These are phyloP conservation scores for Colletotrichum agaves DNA, from an alignment of 2,329 filamentous ascomycete genomes.

Conservation along the genomic window DNA sequence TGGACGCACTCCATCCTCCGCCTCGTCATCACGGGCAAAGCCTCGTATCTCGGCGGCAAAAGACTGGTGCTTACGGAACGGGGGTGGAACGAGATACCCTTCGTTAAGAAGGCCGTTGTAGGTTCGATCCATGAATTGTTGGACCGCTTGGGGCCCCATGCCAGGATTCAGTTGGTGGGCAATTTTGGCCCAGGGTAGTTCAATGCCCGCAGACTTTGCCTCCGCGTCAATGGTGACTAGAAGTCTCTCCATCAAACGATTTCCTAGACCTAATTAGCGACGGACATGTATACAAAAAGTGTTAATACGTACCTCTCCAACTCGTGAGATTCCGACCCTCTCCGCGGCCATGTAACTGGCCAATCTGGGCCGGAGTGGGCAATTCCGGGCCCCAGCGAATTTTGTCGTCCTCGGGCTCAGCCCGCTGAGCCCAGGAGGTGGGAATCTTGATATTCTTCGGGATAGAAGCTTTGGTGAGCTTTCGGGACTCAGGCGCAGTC, in stretches of 20 bases:
- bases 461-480: neutral
- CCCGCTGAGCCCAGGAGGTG: no score
- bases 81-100: neutral
- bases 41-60: neutral
- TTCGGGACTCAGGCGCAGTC: neutral
- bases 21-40: neutral
- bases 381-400: no score
- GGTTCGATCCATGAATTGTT: neutral
- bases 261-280: no score
- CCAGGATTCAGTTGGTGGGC: neutral
- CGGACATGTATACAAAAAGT: no score
- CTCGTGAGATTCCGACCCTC: no score
- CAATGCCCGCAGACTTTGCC: neutral
- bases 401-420: no score
- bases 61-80: neutral
- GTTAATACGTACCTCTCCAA: no score
- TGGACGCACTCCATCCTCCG: neutral
- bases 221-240: neutral
- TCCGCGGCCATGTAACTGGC: no score
- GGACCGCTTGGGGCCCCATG: no score
- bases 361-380: no score
- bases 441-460: neutral
- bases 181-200: neutral
- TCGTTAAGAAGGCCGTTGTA: neutral
- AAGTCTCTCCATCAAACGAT: neutral